Base-by-base conservation (phyloP, 225 moss, liverwort and hornwort species). In the Straminergon stramineum region DNA sequence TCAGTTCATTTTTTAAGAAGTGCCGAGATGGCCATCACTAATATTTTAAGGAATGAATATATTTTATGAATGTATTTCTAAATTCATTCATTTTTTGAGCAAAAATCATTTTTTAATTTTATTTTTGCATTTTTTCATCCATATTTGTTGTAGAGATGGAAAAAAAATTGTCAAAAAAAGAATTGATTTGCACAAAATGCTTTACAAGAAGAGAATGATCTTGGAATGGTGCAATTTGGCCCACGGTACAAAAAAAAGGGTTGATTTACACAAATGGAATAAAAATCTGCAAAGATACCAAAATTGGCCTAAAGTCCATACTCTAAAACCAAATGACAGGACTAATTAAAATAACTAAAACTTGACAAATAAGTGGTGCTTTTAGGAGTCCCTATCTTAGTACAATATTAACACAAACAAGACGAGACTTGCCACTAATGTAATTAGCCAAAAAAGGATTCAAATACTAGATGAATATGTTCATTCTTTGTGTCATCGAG, bases 221-320 rank as follows among this genome's bases (percentile, higher is more conserved):
- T 34, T 34, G 22, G 0, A 35, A 14, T 35, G 7, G 5, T 5
- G 3, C 1, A 53, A 22, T 77, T 77, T 77, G 34, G 21, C 2
- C 5, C 53, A 5, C 35, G 3, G 5, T 20, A 1, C 4, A 2
- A 4, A 5, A 17, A 32, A 31, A 51, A 3, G 31, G 3, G 0
- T 74, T 75, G 11, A 48, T 11, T 30, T 2, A 45, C 4, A 75
- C 11, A 18, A 75, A 75, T 48, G 18, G 31, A 75, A 48, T 4
- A 75, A 48, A 10, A 16, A 48, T 17, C 1, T 9, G 9, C 3
- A 48, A 3, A 48, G 3, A 74, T 3, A 74, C 10, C 5, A 17
- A 74, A 28, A 17, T 74, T 74, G 2, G 11, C 5, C 10, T 19
- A 0, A 52, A 52, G 18, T 53, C 8, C 0, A 21, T 34, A 52